Evolutionary conservation across 106 monocot genomes (phyloP), one percentile per base, ranked within the genome.

Genomic region (Vanilla planifolia): DNA sequence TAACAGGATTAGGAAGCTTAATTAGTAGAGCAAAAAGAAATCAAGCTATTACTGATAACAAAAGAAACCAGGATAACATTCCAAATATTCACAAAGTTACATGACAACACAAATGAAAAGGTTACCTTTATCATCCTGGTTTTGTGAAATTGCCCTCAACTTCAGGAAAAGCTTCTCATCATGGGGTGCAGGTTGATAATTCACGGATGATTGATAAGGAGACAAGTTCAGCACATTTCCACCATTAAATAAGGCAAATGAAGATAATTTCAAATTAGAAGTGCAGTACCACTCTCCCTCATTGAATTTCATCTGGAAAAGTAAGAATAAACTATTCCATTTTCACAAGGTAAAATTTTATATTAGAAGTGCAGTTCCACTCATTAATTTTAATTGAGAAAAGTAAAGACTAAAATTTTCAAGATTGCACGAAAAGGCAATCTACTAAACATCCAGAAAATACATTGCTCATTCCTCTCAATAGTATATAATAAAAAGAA

Each of bases 161-260:
- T 78, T 61, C 8, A 61, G 33, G 39, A 89, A 48, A 47, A 57
- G 32, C 37, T 67, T 58, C 21, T 56, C 63, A 59, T 74, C 72
- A 55, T 82, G 64, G 37, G 63, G 26, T 16, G 47, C 58, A 8
- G 40, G 25, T 25, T 56, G 51, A 48, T 75, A 89, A 39, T 62
- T 83, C 4, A 53, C 35, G 45, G 82, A 89, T 48, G 25, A 28
- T 34, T 89, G 85, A 59, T 93, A 93, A n/a, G 89, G 77, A 43
- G 9, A 41, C 30, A 72, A 69, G 8, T 48, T 48, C 32, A 33
- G 43, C 61, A 51, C 15, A 63, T 14, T 37, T 62, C 71, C 67
- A 45, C 82, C 79, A 36, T 78, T 32, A 76, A 77, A 89, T 25
- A 93, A 71, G 27, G 89, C 89, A 80, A 93, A 93, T 51, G 89